phyloP scores from a whole-genome alignment of 257 asterid species.

The Mentha longifolia region DNA sequence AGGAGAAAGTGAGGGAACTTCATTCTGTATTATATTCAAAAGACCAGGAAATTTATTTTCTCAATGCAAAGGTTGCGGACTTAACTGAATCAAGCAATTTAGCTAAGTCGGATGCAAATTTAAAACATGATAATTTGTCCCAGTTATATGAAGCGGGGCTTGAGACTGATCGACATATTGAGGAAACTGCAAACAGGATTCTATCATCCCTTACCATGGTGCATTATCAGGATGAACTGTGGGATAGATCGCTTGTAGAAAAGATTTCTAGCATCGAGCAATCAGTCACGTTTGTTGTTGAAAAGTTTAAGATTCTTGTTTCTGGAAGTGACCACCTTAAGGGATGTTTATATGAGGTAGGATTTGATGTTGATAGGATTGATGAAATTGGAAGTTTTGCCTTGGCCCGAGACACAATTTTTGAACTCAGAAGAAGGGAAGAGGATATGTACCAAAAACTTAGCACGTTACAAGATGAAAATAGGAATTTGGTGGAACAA shows the following conservation, averaged over 20 bases:
- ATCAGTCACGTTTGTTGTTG: constrained; percentile 48
- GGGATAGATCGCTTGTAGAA: constrained; percentile 51
- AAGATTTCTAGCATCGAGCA: constrained; percentile 67
- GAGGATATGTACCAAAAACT: constrained; percentile 51
- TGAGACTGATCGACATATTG: constrained; percentile 52
- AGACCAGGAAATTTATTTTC: constrained; percentile 66
- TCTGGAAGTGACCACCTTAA: constrained; percentile 63
- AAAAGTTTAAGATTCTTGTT: constrained; percentile 53
- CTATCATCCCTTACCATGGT: constrained; percentile 52
- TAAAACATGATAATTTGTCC: constrained; percentile 41
- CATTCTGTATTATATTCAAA: constrained; percentile 49
- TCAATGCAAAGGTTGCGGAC: constrained; percentile 58
- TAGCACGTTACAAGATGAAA: constrained; percentile 61
- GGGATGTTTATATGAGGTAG: constrained; percentile 55
- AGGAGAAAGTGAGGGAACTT: constrained; percentile 53
- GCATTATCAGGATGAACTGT: constrained; percentile 51
- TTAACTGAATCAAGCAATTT: constrained; percentile 45
- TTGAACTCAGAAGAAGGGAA: constrained; percentile 63
- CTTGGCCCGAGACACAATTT: constrained; percentile 52
- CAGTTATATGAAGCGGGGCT: constrained; percentile 43
- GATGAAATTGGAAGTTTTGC: constrained; percentile 60
- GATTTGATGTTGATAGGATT: constrained; percentile 44
- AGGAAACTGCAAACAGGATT: constrained; percentile 58
- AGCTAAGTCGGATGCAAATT: constrained; percentile 42
- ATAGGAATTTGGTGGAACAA: constrained; percentile 60